Evolutionary conservation across 2,329 filamentous ascomycete genomes (phyloP), one percentile per base, ranked within the genome.

Genomic region (Exophiala phaeomuriformis): DNA sequence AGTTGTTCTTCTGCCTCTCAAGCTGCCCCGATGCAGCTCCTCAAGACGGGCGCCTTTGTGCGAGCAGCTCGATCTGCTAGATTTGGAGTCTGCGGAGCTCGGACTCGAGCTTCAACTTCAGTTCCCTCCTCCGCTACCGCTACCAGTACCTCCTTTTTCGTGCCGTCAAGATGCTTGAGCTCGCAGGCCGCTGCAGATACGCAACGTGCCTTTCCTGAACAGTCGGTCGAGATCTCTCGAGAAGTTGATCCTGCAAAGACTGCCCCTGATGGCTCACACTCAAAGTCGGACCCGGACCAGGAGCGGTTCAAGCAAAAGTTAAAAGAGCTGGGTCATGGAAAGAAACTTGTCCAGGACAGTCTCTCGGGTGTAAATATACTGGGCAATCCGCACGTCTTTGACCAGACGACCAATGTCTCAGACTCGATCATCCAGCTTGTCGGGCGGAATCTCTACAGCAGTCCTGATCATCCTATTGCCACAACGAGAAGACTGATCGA

Each of bases 401-500:
- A 97, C 67, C 70, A 78, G 49, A 96, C 89, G 86, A 93, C 86
- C 70, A 98, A 98, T 70, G 78, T 87, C 9, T 84, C 91, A 2
- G 64, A 79, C 29, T 85, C 84, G 51, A 90, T 98, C 58, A 73
- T 90, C 45, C 75, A 82, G 27, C 82, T 87, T 52, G 79, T 94
- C 45, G 78, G 83, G 44, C 85, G 89, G 57, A 83, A 81, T 51
- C 77, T 98, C n/a, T 93, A 98, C 70, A 79, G 95, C n/a, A 83
- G 93, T 66, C 81, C 84, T 57, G 84, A 95, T 70, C 93, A 98
- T 66, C 93, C 93, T 28, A 78, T 98, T 35, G 82, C 81, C 62
- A 95, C 97, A 64, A 97, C 93, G 7, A 84, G 93, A 37, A 82
- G 90, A 64, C 85, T 98, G 58, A 94, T 98, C 66, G 88, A 97